These are phyloP conservation scores for Euphorbia corollata DNA, from an alignment of 441 rosid species.

Conservation along the genomic window DNA sequence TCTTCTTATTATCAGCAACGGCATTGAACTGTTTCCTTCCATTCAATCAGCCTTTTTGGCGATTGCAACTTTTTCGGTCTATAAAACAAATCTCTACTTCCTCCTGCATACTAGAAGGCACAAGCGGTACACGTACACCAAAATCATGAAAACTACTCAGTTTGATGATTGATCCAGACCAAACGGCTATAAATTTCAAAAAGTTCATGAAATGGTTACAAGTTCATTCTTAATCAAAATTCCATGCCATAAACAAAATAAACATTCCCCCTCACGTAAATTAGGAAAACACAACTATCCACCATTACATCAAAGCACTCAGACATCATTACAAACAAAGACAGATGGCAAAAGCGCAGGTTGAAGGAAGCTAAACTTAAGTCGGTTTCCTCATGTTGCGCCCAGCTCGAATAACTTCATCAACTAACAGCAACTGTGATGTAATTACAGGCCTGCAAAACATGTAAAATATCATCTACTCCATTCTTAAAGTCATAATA, in stretches of 20 bases:
- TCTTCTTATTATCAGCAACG: too few relatives aligned
- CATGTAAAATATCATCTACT: not conserved
- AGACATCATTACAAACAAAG: constrained; percentile 7
- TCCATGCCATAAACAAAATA: not conserved
- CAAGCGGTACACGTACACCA: too few relatives aligned
- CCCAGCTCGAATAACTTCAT: constrained; percentile 93
- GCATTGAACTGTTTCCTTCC: too few relatives aligned
- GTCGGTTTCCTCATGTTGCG: constrained; percentile 93
- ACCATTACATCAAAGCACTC: constrained; percentile 9
- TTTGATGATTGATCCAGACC: too few relatives aligned
- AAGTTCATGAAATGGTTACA: not conserved
- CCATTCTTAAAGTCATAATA: not conserved
- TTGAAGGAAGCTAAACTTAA: constrained; percentile 18
- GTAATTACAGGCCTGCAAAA: constrained; percentile 76
- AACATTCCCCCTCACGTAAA: not conserved
- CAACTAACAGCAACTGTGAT: constrained; percentile 85
- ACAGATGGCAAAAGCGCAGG: constrained; percentile 1
- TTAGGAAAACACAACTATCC: constrained; percentile 8
- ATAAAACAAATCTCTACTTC: too few relatives aligned
- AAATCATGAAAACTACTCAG: too few relatives aligned
- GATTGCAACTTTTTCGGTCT: too few relatives aligned
- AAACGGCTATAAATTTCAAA: not conserved
- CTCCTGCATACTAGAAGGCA: too few relatives aligned
- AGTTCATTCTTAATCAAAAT: constrained; percentile 3
- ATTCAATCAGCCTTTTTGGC: too few relatives aligned